Conservation (phyloP, 768 basidiomycete genomes). For the Auriscalpium vulgare region DNA sequence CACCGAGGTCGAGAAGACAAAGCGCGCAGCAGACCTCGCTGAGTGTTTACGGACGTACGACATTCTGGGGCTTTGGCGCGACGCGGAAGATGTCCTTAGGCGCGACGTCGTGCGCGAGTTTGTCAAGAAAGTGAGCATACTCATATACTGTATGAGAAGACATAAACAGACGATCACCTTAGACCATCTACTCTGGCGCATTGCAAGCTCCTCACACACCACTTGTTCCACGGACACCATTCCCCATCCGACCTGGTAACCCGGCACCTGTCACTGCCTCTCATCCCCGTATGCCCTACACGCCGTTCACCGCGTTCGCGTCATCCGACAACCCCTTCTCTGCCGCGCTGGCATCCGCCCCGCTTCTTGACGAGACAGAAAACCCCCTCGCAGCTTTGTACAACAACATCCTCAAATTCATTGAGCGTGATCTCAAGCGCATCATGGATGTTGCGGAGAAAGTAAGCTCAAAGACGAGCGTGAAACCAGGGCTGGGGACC, state of each 20-base stretch:
- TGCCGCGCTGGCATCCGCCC: conserved; percentile 29
- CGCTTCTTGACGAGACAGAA: conserved; percentile 56
- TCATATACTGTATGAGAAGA: not conserved
- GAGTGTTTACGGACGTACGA: conserved; percentile 82
- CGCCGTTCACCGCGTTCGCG: conserved; percentile 40
- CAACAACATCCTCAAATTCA: conserved; percentile 73
- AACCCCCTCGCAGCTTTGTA: conserved; percentile 71
- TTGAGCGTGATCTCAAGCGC: conserved; percentile 63
- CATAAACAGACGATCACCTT: not conserved
- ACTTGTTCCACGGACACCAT: conserved; percentile 69
- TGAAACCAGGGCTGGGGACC: conserved; percentile 8
- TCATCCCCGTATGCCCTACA: conserved; percentile 45
- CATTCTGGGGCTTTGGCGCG: conserved; percentile 68
- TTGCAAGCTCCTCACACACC: conserved; percentile 66
- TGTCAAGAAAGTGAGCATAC: conserved; percentile 58
- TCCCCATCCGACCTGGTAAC: conserved; percentile 25
- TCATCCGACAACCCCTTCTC: conserved; percentile 34
- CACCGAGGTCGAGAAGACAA: conserved; percentile 58
- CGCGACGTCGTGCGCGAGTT: conserved; percentile 66
- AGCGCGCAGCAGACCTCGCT: conserved; percentile 55
- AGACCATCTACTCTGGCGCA: conserved; percentile 74
- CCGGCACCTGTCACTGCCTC: conserved; percentile 35
- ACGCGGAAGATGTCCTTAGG: conserved; percentile 83
- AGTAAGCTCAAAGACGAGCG: conserved; percentile 41
- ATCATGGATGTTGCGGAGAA: conserved; percentile 76